These are phyloP conservation scores for Candida krabiensis DNA, from an alignment of 805 yeast species.

Conservation along the genomic window DNA sequence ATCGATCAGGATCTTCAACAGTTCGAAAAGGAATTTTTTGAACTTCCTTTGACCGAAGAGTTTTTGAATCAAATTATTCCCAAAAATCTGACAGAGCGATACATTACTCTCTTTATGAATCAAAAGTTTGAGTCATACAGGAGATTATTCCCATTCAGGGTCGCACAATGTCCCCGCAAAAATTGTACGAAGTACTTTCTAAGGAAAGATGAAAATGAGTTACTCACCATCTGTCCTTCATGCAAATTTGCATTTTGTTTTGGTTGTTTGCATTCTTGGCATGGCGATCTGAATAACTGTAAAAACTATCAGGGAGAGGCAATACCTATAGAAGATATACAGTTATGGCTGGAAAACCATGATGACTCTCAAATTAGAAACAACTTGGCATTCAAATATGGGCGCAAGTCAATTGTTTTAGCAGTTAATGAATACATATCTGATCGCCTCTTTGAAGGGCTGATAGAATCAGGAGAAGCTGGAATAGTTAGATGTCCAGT, in stretches of 20 bases:
- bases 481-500: constrained; percentile 52
- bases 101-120: constrained; percentile 35
- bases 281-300: constrained; percentile 52
- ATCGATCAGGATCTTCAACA: constrained; percentile 25
- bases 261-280: constrained; percentile 61
- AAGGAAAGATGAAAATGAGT: constrained; percentile 44
- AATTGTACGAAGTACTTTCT: constrained; percentile 47
- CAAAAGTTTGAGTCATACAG: constrained; percentile 44
- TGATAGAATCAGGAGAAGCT: constrained; percentile 41
- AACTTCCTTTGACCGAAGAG: constrained; percentile 38
- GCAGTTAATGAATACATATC: constrained; percentile 47
- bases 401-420: constrained; percentile 40
- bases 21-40: constrained; percentile 40
- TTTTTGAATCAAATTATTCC: constrained; percentile 26
- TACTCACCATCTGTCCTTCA: constrained; percentile 46
- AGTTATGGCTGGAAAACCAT: constrained; percentile 34
- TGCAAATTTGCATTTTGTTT: constrained; percentile 58
- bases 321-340: constrained; percentile 39
- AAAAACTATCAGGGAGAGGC: constrained; percentile 33
- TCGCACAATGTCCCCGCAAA: constrained; percentile 50
- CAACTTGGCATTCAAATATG: constrained; percentile 39
- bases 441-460: constrained; percentile 45
- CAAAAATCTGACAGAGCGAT: constrained; percentile 35
- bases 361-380: constrained; percentile 34
- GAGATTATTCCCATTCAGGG: constrained; percentile 46